Evolutionary conservation across 1,284 basidiomycete species (phyloP).

Genomic region (Exobasidium cylindrosporum): DNA sequence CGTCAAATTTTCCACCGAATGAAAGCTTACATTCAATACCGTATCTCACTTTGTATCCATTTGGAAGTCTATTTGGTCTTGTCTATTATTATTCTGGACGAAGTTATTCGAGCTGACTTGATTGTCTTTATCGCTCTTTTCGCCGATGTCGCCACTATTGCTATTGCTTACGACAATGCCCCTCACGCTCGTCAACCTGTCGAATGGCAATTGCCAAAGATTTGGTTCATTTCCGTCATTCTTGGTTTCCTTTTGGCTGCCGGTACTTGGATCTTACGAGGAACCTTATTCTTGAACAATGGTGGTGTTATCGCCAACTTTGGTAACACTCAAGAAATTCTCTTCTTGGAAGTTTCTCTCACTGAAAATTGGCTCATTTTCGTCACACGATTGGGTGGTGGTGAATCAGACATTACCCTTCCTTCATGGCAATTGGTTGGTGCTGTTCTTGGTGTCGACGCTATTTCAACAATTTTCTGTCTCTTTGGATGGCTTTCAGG

Average conservation of each 20-base stretch:
- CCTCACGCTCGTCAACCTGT: conserved; percentile 61
- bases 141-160: conserved; percentile 61
- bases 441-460: conserved; percentile 61
- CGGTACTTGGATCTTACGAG: conserved; percentile 62
- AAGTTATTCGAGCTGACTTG: conserved; percentile 62
- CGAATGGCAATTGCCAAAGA: conserved; percentile 64
- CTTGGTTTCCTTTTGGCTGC: conserved; percentile 58
- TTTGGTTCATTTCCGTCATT: conserved; percentile 62
- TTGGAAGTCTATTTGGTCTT: conserved; percentile 62
- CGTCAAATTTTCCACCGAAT: conserved; percentile 65
- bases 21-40: conserved; percentile 60
- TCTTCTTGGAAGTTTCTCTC: conserved; percentile 63
- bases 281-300: conserved; percentile 59
- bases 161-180: conserved; percentile 62
- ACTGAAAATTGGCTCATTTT: conserved; percentile 64
- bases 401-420: conserved; percentile 56
- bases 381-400: conserved; percentile 57
- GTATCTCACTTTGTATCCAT: conserved; percentile 60
- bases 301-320: conserved; percentile 63
- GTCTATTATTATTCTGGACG: conserved; percentile 61
- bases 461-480: conserved; percentile 61
- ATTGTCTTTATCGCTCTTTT: conserved; percentile 64
- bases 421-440: conserved; percentile 61
- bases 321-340: conserved; percentile 60
- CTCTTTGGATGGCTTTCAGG: conserved; percentile 63